These are phyloP conservation scores for Aspergillus sp. DNA, from an alignment of 2,329 filamentous ascomycete genomes.

Conservation along the genomic window DNA sequence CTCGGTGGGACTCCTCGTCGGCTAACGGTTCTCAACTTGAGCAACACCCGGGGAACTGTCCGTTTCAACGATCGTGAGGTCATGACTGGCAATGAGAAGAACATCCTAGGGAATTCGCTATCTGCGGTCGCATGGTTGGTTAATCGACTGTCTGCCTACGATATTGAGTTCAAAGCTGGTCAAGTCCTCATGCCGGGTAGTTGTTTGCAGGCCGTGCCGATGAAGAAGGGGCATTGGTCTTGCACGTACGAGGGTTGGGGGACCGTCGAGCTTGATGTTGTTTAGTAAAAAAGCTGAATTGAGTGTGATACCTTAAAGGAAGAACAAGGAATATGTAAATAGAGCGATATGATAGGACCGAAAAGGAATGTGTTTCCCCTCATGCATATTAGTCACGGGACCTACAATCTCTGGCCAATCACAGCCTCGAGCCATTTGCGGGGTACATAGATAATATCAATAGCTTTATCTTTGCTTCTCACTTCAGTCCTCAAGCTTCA, in stretches of 20 bases:
- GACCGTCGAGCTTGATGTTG: conserved; percentile 13
- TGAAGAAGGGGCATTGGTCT: conserved; percentile 9
- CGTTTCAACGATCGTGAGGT: conserved; percentile 11
- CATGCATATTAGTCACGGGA: background rate
- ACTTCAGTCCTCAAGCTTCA: background rate
- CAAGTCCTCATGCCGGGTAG: conserved; percentile 13
- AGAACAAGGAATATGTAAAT: no score
- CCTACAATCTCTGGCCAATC: background rate
- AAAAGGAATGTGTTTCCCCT: background rate
- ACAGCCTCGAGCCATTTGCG: background rate
- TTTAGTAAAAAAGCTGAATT: conserved; percentile 1
- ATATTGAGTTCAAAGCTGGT: conserved; percentile 10
- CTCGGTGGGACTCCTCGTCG: conserved; percentile 11
- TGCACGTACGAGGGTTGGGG: conserved; percentile 13
- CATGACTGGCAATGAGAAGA: conserved; percentile 13
- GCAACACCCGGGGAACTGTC: conserved; percentile 7
- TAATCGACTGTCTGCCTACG: conserved; percentile 10
- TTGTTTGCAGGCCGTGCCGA: conserved; percentile 12
- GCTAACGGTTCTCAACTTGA: conserved; percentile 9
- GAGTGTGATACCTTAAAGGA: no score
- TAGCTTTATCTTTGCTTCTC: background rate
- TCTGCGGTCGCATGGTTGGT: conserved; percentile 12
- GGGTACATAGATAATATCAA: background rate
- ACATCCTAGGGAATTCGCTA: conserved; percentile 11
- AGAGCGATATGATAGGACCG: no score